phyloP scores from a whole-genome alignment of 2,329 filamentous ascomycete genomes.

The Phyllosticta paracitricarpa region DNA sequence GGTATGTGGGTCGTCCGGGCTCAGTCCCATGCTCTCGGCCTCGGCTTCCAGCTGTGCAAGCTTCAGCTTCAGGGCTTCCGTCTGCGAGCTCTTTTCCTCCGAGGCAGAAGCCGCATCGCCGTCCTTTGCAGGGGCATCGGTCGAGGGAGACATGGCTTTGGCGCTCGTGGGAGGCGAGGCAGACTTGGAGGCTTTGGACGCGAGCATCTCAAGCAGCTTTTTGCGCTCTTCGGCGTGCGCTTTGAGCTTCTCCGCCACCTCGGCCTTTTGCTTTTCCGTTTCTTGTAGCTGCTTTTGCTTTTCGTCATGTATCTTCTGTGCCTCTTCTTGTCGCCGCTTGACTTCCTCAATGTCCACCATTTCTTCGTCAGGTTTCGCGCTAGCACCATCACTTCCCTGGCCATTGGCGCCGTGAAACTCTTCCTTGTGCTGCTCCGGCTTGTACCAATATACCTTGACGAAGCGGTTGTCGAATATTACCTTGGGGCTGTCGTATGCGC shows the following conservation, averaged over 20 bases:
- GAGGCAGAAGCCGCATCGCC: conserved; percentile 15
- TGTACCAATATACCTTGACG: conserved; percentile 74
- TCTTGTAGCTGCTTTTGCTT: conserved; percentile 53
- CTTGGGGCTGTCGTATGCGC: conserved; percentile 66
- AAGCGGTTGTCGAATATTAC: conserved; percentile 78
- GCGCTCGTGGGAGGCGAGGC: background rate
- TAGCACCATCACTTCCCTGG: background rate
- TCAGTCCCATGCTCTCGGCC: conserved; percentile 58
- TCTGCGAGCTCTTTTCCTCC: conserved; percentile 37
- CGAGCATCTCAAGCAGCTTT: conserved; percentile 50
- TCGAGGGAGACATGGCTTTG: conserved; percentile 5
- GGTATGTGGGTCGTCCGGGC: conserved; percentile 39
- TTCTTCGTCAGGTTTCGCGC: conserved; percentile 31
- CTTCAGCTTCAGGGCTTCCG: conserved; percentile 59
- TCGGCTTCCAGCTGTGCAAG: conserved; percentile 65
- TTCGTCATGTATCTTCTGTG: conserved; percentile 59
- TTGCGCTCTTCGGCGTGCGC: conserved; percentile 56
- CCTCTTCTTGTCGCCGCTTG: conserved; percentile 57
- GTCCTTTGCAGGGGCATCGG: background rate
- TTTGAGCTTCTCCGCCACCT: conserved; percentile 54
- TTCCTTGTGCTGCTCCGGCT: conserved; percentile 27
- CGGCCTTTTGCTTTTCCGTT: conserved; percentile 50
- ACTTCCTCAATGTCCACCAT: conserved; percentile 63
- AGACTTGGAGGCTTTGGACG: conserved; percentile 3
- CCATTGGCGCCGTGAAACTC: conserved; percentile 9